Base-by-base conservation (phyloP, 2,329 filamentous ascomycete genomes). In the Aureobasidium zeae region DNA sequence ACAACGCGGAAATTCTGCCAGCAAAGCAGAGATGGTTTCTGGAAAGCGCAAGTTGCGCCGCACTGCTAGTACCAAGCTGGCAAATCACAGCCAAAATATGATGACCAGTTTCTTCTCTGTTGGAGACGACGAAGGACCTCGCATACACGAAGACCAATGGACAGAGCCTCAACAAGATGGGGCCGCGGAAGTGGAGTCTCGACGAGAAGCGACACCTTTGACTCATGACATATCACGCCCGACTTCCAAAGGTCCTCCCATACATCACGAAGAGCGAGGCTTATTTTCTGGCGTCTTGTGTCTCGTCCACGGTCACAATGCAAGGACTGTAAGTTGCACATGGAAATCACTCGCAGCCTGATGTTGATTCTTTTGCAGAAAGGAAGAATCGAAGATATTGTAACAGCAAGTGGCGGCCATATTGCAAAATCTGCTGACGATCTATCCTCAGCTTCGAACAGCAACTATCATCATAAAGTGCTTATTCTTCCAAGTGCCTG, bases 21-120 rank as follows among this genome's bases (percentile, higher is more conserved):
- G 60, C 62, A 10, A 7, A 5, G 8, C 22, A 19, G 33, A 17
- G 9, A 55, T 60, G 3, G 74, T 79, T 29, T 72, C 74, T 7
- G 79, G 82, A 4, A 77, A 77, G 49, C 76, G 87, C 52, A 96
- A 95, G 65, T 65, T 98, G 52, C 79, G 91, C 52, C 83, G 88
- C 55, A 87, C 85, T 5, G 84, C 88, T 16, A 95, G 88, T 61
- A 79, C 82, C 57, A 89, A 86, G 59, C 68, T 96, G 22, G 80
- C 74, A 46, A 83, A 73, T 37, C 87, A 95, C 55, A 82, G 80
- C 52, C 79, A 88, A 54, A 79, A 77, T 20, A 73, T 96, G n/a
- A 96, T 89, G 89, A 82, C 82, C 4, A 86, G 93, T 54, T 93
- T 98, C 47, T 74, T 91, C 24, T 61, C 57, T 41, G 55, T 56